Evolutionary conservation across 2,329 filamentous ascomycete species (phyloP).

Genomic region (Byssothecium circinans): DNA sequence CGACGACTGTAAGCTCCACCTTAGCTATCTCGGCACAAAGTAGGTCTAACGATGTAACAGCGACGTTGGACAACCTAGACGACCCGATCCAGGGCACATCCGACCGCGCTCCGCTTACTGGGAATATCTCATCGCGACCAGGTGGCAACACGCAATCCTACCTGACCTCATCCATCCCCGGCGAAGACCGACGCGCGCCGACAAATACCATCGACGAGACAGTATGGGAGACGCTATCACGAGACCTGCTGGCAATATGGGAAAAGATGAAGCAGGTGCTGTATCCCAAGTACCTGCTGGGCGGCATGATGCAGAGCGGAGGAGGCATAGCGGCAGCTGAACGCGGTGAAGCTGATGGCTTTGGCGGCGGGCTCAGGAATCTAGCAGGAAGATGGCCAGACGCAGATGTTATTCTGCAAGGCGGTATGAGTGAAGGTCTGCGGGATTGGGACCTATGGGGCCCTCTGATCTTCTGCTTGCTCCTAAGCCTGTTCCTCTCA

Average conservation of each 20-base stretch:
- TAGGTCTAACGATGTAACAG: conserved; percentile 46
- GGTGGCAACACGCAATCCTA: conserved; percentile 71
- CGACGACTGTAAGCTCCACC: conserved; percentile 50
- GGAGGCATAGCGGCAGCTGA: conserved; percentile 62
- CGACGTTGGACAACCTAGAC: conserved; percentile 89
- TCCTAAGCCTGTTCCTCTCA: conserved; percentile 85
- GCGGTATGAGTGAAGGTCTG: conserved; percentile 82
- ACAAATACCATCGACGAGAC: conserved; percentile 95
- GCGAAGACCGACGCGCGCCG: conserved; percentile 87
- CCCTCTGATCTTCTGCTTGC: conserved; percentile 87
- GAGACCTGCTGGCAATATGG: conserved; percentile 91
- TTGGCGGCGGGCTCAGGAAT: conserved; percentile 53
- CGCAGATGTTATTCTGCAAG: conserved; percentile 66
- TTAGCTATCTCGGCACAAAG: conserved; percentile 10
- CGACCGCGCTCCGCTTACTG: conserved; percentile 77
- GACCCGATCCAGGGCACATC: conserved; percentile 73
- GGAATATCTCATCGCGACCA: conserved; percentile 71
- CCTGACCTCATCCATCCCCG: conserved; percentile 84
- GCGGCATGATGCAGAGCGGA: conserved; percentile 62
- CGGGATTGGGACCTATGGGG: conserved; percentile 99
- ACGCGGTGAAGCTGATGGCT: conserved; percentile 53
- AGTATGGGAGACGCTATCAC: conserved; percentile 94
- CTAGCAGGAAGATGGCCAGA: conserved; percentile 67
- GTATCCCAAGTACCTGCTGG: conserved; percentile 90
- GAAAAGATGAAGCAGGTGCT: conserved; percentile 97